Base-by-base conservation (phyloP, 2,329 filamentous ascomycete genomes). In the Pseudogymnoascus sp. region DNA sequence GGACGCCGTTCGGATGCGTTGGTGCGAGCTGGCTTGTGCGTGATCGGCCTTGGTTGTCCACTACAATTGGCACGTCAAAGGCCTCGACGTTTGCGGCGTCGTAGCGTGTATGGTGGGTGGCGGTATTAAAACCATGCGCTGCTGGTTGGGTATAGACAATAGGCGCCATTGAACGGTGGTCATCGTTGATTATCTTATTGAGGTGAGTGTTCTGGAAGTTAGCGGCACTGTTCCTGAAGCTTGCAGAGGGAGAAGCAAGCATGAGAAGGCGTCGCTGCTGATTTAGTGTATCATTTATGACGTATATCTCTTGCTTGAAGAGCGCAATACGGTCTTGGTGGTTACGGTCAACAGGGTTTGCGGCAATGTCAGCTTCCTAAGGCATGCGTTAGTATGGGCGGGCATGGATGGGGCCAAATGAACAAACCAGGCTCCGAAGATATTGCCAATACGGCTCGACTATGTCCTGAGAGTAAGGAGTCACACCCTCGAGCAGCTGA, bases 301-400 rank as follows among this genome's bases (percentile, higher is more conserved):
- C 63, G 12, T 64, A 64, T 29, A 68, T 67, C 37, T 69, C 67
- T 60, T 69, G 67, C 31, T 67, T 66, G 10, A 69, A 42, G 12
- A 52, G 65, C 12, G 62, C 62, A 27, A 69, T 64, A 59, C 60
- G 59, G 33, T 67, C 64, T 62, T 68, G 67, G 39, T 69, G 67
- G 15, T 60, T 62, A 27, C 66, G 61, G 35, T 66, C 64, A 7
- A 69, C 48, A 29, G 67, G 66, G 25, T 65, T 64, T 25, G 62
- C 60, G 35, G 66, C 64, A 15, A 68, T 65, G 5, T 63, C 63
- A 33, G 59, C 62, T 67, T 68, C 64, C 66, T 67, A 60, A 35
- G 12, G 15, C 27, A 29, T 27, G 29, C 8, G 29, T 18, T 35
- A 8, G 15, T 27, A 21, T 13, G 15, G 21, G 5, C 13, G 55